Conservation (phyloP, 176 grass and related monocot species). For the Eragrostis nindensis region DNA sequence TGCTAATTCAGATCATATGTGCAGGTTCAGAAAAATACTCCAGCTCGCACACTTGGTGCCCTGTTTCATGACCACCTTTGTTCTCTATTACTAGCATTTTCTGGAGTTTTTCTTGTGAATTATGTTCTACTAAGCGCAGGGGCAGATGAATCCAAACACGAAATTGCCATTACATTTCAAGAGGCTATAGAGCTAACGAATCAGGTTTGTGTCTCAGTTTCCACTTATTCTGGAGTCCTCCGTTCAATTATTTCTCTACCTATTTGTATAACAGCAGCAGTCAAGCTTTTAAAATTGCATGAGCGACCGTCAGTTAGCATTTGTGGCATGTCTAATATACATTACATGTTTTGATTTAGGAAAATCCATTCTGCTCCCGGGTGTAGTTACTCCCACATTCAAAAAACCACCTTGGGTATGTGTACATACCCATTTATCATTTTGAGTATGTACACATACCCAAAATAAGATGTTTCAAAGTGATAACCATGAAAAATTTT, state of each 20-base stretch:
- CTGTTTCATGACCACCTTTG: conserved; percentile 88
- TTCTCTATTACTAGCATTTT: conserved; percentile 76
- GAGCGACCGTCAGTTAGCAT: background rate
- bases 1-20: conserved; percentile 41
- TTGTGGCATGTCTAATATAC: background rate
- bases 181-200: conserved; percentile 70
- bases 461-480: too few relatives aligned
- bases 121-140: conserved; percentile 75
- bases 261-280: background rate
- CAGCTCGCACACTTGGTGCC: conserved; percentile 38
- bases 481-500: too few relatives aligned
- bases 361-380: too few relatives aligned
- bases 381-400: too few relatives aligned
- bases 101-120: conserved; percentile 85
- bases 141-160: conserved; percentile 57
- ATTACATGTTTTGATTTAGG: background rate
- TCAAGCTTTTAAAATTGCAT: background rate
- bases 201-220: conserved; percentile 52
- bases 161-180: conserved; percentile 49
- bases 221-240: background rate
- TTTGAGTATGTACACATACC: too few relatives aligned
- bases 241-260: background rate
- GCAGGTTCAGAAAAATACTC: conserved; percentile 64
- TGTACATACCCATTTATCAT: too few relatives aligned
- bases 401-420: too few relatives aligned